phyloP scores from a whole-genome alignment of 208 protist species.

The Leishmania gerbilli region DNA sequence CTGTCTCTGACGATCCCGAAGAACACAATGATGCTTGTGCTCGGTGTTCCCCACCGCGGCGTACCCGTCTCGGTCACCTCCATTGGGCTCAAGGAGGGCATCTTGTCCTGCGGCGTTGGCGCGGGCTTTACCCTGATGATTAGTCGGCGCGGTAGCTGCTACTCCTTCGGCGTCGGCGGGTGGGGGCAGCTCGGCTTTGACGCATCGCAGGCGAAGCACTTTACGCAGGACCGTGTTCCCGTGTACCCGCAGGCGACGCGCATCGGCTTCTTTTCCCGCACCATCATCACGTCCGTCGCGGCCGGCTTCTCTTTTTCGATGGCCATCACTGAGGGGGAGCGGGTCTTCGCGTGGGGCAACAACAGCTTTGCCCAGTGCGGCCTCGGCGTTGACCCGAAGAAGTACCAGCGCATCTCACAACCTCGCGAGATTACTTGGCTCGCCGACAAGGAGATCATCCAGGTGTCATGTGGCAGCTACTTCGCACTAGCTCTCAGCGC shows the following conservation, averaged over 20 bases:
- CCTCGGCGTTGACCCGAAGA: constrained; percentile 65
- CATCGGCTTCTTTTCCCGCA: constrained; percentile 61
- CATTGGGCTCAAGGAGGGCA: constrained; percentile 67
- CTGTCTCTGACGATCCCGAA: constrained; percentile 71
- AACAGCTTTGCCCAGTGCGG: constrained; percentile 84
- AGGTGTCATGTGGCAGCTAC: constrained; percentile 82
- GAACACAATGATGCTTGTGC: constrained; percentile 56
- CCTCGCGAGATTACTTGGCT: constrained; percentile 75
- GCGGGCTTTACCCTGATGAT: constrained; percentile 79
- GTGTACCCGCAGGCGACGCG: constrained; percentile 69
- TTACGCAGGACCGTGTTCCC: constrained; percentile 65
- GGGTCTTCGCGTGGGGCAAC: constrained; percentile 83
- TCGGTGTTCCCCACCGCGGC: constrained; percentile 71
- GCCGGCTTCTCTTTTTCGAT: constrained; percentile 64
- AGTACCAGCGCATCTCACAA: constrained; percentile 49
- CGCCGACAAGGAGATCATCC: constrained; percentile 76
- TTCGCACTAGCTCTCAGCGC: constrained; percentile 73
- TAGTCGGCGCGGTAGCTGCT: constrained; percentile 63
- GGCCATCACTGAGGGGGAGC: constrained; percentile 71
- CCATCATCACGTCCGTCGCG: constrained; percentile 52
- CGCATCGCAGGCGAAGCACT: constrained; percentile 41
- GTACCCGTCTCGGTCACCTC: constrained; percentile 35
- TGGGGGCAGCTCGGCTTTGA: constrained; percentile 85
- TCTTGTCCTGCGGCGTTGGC: constrained; percentile 65
- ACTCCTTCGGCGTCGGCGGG: constrained; percentile 70